Evolutionary conservation across 2,329 filamentous ascomycete genomes (phyloP), one percentile per base, ranked within the genome.

Genomic region (Clarireedia hainanense): DNA sequence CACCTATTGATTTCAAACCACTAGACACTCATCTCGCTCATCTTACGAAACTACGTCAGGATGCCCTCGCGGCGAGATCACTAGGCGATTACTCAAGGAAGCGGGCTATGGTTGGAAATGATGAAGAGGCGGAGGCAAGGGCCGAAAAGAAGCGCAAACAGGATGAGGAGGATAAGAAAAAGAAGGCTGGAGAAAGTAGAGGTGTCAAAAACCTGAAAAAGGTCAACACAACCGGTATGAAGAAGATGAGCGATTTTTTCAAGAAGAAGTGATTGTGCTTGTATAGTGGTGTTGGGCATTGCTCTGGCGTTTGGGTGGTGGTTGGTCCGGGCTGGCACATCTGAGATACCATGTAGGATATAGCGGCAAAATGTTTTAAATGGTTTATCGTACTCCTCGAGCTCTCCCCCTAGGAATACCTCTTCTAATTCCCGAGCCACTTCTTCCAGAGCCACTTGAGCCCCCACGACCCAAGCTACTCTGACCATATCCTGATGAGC

Each of bases 161-260:
- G 72, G 91, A 96, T 50, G 92, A 96, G 59, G 91, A 96, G 57
- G 91, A 96, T 57, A 88, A 86, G 74, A 86, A 83, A 70, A 91
- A 85, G 72, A 91, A 95, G 73, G 82, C 80, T 2, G 76, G 75
- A 24, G 81, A 89, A 72, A 94, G 88, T 60, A 78, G 84, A 27
- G 91, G 83, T 0, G 83, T 96, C 1, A 85, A 84, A 68, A 80
- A 91, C 48, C 70, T 99, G 66, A 88, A 88, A 70, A 99, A 97
- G 74, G 92, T 91, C 48, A 88, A 97, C 72, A 91, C 87, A 0
- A 82, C 74, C 23, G 94, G 94, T 1, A 99, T 99, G 94, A 94
- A 88, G 79, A 99, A 97, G 76, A 81, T 99, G 80, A 96, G 89
- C 68, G 81, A 85, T 59, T 99, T 99, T 73, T 99, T 99, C 71